Base-by-base conservation (phyloP, 371 early-diverging fungal species). In the Mucor plumbeus region DNA sequence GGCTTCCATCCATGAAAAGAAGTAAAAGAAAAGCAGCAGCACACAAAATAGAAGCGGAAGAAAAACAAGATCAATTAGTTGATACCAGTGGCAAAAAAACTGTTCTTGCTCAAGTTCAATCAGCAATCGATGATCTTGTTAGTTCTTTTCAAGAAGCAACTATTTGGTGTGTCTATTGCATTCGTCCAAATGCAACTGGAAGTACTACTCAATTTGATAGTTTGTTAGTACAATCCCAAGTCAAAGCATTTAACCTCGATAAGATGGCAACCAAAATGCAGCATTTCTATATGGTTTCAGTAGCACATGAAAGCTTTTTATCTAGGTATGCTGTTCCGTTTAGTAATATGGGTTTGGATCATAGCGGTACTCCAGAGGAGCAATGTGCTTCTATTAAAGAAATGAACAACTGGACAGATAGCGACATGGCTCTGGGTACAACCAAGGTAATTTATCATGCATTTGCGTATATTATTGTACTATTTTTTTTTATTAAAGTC, bases 111-210 rank as follows among this genome's bases (percentile, higher is more conserved):
- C 90, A 94, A 74, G 87, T 92, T 72, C 87, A 88, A 60, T 84
- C 84, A 0, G 84, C 92, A 5, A 71, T 94, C 26, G 81, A 87
- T 38, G 92, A 93, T 67, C 76, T 96, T 8, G 77, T 95, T 26
- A 90, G 87, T 39, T 87, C 92, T 13, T 76, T 96, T 34, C 85
- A 85, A 56, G 91, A 92, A 59, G 92, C 95, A 0, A 86, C 86
- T 34, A 80, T 92, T 10, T 96, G 95, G 96, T 91, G 89, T 70
- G 74, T 95, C 44, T 79, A 91, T 71, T 93, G 93, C 78, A 72
- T 97, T 50, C 82, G 84, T 21, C 89, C 92, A 2, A 88, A 90
- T 68, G 86, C 87, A 57, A 76, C 84, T 5, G 80, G 79, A 59
- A 78, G 78, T 70, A 71, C 84, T 36, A 72, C 75, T n/a, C 63